phyloP scores from a whole-genome alignment of 2,329 filamentous ascomycete species.

The Exophiala calicioides region DNA sequence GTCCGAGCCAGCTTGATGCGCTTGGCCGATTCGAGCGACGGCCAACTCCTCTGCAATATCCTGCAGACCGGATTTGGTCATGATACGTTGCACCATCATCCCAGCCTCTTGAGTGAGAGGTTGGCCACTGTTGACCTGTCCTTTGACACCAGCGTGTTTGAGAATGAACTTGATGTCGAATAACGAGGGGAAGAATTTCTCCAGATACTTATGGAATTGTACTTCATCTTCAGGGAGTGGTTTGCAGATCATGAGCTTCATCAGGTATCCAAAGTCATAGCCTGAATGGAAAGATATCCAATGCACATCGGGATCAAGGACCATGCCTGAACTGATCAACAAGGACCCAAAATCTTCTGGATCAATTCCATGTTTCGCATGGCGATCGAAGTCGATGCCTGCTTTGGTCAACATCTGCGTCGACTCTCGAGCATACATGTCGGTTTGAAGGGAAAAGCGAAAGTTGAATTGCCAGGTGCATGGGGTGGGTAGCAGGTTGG shows the following conservation, averaged over 20 bases:
- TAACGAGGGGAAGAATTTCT: slow-evolving; percentile 87
- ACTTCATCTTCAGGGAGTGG: slow-evolving; percentile 84
- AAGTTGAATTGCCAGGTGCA: slow-evolving; percentile 99
- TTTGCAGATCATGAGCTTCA: slow-evolving; percentile 78
- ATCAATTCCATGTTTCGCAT: slow-evolving; percentile 87
- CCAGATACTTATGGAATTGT: slow-evolving; percentile 84
- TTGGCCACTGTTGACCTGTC: slow-evolving; percentile 65
- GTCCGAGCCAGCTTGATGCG: slow-evolving; percentile 92
- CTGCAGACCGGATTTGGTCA: slow-evolving; percentile 87
- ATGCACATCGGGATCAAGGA: slow-evolving; percentile 81
- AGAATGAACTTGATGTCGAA: slow-evolving; percentile 98
- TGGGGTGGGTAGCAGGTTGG: slow-evolving; percentile 58
- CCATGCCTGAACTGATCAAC: slow-evolving; percentile 87
- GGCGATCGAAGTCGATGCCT: slow-evolving; percentile 85
- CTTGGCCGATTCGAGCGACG: slow-evolving; percentile 80
- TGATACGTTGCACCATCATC: slow-evolving; percentile 79
- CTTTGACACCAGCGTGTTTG: slow-evolving; percentile 77
- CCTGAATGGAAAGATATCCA: slow-evolving; percentile 98
- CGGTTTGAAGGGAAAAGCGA: slow-evolving; percentile 86
- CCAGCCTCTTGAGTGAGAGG: slow-evolving; percentile 65
- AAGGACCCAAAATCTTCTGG: slow-evolving; percentile 84
- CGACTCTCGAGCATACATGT: slow-evolving; percentile 97
- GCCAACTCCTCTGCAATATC: slow-evolving; percentile 92
- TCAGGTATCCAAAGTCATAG: slow-evolving; percentile 96
- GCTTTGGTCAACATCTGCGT: slow-evolving; percentile 87